Conservation (phyloP, 306 rosid species). For the Gynostemma pentaphyllum region DNA sequence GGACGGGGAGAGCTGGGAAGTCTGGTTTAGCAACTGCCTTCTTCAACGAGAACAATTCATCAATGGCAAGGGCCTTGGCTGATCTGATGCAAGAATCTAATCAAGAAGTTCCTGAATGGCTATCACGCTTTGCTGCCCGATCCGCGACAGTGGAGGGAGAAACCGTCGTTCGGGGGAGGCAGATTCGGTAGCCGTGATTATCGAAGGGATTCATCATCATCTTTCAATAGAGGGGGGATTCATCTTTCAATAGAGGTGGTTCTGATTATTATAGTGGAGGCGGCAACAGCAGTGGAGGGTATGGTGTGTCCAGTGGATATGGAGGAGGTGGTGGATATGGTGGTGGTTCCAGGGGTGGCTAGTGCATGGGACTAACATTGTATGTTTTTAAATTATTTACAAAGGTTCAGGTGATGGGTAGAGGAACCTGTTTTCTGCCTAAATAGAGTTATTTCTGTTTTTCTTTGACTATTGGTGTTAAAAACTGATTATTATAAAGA, state of each 20-base stretch:
- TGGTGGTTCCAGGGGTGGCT: slow-evolving; percentile 48
- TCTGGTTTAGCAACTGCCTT: slow-evolving; percentile 83
- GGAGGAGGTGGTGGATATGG: slow-evolving; percentile 53
- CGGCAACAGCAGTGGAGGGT: slow-evolving; percentile 34
- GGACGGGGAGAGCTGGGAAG: slow-evolving; percentile 90
- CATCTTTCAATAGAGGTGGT: slow-evolving; percentile 32
- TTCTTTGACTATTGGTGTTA: slow-evolving; percentile 24
- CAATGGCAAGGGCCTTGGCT: slow-evolving; percentile 57
- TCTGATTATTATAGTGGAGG: slow-evolving; percentile 39
- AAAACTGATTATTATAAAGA: slow-evolving; percentile 15
- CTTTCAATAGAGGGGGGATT: too few species aligned
- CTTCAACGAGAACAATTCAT: slow-evolving; percentile 67
- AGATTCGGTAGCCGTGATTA: slow-evolving; percentile 74
- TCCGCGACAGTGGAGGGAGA: slow-evolving; percentile 56
- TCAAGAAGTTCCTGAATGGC: slow-evolving; percentile 83
- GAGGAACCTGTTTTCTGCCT: slow-evolving; percentile 20
- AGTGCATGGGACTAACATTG: slow-evolving; percentile 60
- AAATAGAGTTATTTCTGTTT: slow-evolving; percentile 24
- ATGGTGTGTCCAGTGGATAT: slow-evolving; percentile 48
- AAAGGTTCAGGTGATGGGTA: slow-evolving; percentile 27
- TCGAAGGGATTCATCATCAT: too few species aligned
- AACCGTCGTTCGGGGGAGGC: slow-evolving; percentile 77
- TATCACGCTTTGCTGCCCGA: slow-evolving; percentile 60
- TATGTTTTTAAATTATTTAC: slow-evolving; percentile 17
- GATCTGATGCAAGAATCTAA: slow-evolving; percentile 77